These are phyloP conservation scores for Bocquillonia castaneifolia DNA, from an alignment of 441 rosid species.

Conservation along the genomic window DNA sequence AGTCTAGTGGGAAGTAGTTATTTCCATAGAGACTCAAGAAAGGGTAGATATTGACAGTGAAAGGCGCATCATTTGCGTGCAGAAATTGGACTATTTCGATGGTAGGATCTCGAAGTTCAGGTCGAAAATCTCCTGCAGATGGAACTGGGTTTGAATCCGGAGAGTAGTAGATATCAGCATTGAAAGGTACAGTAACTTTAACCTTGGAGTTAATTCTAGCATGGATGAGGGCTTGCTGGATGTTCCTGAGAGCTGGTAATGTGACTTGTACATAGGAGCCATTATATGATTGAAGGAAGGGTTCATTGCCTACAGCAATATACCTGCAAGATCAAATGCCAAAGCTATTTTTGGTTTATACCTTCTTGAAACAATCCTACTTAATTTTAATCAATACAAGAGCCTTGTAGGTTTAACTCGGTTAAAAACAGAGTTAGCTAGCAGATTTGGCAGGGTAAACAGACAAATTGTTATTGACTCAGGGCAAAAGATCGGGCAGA, in stretches of 20 bases:
- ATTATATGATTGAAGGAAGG: constrained; percentile 67
- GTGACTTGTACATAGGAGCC: constrained; percentile 46
- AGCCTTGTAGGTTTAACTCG: not conserved
- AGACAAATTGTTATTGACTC: not conserved
- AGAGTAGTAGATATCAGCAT: constrained; percentile 70
- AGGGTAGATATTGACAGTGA: constrained; percentile 82
- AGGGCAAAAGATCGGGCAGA: not conserved
- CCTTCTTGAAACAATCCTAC: not conserved
- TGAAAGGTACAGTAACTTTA: constrained; percentile 72
- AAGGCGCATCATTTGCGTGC: constrained; percentile 43
- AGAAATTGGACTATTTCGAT: constrained; percentile 55
- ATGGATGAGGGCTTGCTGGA: constrained; percentile 65
- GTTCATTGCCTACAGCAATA: constrained; percentile 84
- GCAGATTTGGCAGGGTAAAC: not conserved
- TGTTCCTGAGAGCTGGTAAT: constrained; percentile 67
- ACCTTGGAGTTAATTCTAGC: constrained; percentile 60
- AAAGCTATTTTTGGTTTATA: not conserved
- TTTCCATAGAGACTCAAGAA: constrained; percentile 77
- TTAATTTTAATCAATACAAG: not conserved
- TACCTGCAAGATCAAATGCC: constrained; percentile 35
- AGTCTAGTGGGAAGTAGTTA: constrained; percentile 65
- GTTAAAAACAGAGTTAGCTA: not conserved
- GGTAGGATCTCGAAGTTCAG: constrained; percentile 48
- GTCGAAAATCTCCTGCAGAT: constrained; percentile 67
- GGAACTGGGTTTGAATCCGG: constrained; percentile 49